Evolutionary conservation across 768 basidiomycete species (phyloP).

Genomic region (Dacryopinax primogenitus): DNA sequence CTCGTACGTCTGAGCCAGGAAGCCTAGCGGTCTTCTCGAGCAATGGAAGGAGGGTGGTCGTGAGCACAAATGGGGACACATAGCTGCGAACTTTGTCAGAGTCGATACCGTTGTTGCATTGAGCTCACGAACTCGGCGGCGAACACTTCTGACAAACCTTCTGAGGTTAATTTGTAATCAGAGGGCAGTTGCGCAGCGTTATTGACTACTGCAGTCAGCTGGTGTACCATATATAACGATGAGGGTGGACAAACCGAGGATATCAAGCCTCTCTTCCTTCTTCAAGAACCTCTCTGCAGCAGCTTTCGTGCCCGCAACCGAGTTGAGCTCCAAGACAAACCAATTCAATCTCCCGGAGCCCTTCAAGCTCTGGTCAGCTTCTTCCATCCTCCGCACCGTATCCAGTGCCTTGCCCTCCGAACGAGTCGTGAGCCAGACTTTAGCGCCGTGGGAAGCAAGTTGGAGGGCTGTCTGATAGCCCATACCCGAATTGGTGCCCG

Average conservation of each 20-base stretch:
- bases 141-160: neutral
- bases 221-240: neutral
- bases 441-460: conserved; percentile 43
- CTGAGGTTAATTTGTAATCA: neutral
- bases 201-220: neutral
- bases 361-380: neutral
- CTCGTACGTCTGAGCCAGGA: conserved; percentile 16
- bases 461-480: conserved; percentile 41
- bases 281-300: neutral
- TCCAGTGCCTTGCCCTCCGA: neutral
- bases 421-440: conserved; percentile 18
- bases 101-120: neutral
- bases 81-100: conserved; percentile 7
- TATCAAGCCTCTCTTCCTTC: neutral
- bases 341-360: neutral
- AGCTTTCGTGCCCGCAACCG: neutral
- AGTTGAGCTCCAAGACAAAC: neutral
- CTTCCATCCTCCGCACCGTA: neutral
- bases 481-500: conserved; percentile 41
- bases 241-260: conserved; percentile 1
- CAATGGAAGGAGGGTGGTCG: conserved; percentile 14
- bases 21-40: conserved; percentile 9
- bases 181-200: neutral
- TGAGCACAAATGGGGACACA: conserved; percentile 13
- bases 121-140: neutral